Base-by-base conservation (phyloP, 192 early-diverging fungal genomes). In the Linnemannia schmuckeri region DNA sequence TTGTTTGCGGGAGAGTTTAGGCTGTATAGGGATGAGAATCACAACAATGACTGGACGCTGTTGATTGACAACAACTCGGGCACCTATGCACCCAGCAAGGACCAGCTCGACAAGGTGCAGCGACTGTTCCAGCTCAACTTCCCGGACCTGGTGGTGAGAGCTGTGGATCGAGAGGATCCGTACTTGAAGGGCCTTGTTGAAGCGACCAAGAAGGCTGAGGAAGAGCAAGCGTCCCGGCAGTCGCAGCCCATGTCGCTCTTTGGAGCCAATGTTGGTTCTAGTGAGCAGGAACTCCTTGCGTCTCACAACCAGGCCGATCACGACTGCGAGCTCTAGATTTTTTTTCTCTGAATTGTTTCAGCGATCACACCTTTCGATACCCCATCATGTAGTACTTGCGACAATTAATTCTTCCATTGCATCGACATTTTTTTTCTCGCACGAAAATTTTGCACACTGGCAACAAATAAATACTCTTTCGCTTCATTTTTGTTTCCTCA, bases 1-100 rank as follows among this genome's bases (percentile, higher is more conserved):
- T 38, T 79, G 68, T 79, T 40, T 47, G 46, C 77, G 8, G 77
- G 77, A 33, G 77, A 79, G 24, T 79, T 79, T 70, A 57, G 77
- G 17, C 18, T 79, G 24, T 72, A 41, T n/a, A 30, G 41, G 47
- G 77, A 79, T 57, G 68, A 46, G 40, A 18, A n/a, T 17, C 17
- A 70, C 52, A n/a, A 72, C 47, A 70, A 71, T 10, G 46, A 70
- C 10, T 79, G 77, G 77, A 47, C 68, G 4, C 27, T 79, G 70
- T 42, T 79, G 77, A 79, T 79, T 15, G 77, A 79, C 70, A 79
- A 79, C 70, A 79, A 79, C 52, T 79, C 77, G 27, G 77, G 77
- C 4, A 79, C 77, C 4, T 79, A 79, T 57, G 77, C 69, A 1
- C 77, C 77, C n/a, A 72, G 49, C 70, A 79, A 79, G 70, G 70